Evolutionary conservation across 768 basidiomycete species (phyloP).

Genomic region (Tricholoma hemisulphureum): DNA sequence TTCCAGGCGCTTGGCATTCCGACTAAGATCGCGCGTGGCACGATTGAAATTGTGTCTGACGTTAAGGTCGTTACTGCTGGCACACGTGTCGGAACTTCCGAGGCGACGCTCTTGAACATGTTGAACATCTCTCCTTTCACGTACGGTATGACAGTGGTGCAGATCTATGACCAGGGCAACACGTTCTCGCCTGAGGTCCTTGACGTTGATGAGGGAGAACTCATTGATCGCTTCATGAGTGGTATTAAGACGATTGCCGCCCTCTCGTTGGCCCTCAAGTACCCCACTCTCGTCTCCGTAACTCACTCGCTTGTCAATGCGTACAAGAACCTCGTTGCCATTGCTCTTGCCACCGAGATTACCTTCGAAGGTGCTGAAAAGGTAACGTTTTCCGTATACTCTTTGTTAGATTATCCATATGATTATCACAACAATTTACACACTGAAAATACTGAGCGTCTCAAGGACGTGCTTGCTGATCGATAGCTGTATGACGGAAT

Average conservation of each 20-base stretch:
- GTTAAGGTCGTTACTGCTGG: slow-evolving; percentile 93
- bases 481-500: slow-evolving; percentile 31
- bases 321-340: slow-evolving; percentile 96
- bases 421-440: slow-evolving; percentile 41
- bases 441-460: slow-evolving; percentile 88
- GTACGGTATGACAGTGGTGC: slow-evolving; percentile 97
- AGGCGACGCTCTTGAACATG: slow-evolving; percentile 99
- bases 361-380: slow-evolving; percentile 91
- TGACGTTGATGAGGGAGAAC: slow-evolving; percentile 88
- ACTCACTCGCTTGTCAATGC: slow-evolving; percentile 95
- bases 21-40: slow-evolving; percentile 99
- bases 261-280: slow-evolving; percentile 93
- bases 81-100: slow-evolving; percentile 92
- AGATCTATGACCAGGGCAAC: slow-evolving; percentile 95
- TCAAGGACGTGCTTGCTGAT: slow-evolving; percentile 41
- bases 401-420: slow-evolving; percentile 14
- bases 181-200: slow-evolving; percentile 87
- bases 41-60: slow-evolving; percentile 98
- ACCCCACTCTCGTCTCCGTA: slow-evolving; percentile 94
- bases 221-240: slow-evolving; percentile 87
- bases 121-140: slow-evolving; percentile 99
- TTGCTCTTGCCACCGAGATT: slow-evolving; percentile 90
- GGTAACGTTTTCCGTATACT: slow-evolving; percentile 45
- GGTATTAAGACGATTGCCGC: slow-evolving; percentile 95
- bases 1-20: slow-evolving; percentile 99